Base-by-base conservation (phyloP, 2,329 filamentous ascomycete genomes). In the Colletotrichum sansevieriae region DNA sequence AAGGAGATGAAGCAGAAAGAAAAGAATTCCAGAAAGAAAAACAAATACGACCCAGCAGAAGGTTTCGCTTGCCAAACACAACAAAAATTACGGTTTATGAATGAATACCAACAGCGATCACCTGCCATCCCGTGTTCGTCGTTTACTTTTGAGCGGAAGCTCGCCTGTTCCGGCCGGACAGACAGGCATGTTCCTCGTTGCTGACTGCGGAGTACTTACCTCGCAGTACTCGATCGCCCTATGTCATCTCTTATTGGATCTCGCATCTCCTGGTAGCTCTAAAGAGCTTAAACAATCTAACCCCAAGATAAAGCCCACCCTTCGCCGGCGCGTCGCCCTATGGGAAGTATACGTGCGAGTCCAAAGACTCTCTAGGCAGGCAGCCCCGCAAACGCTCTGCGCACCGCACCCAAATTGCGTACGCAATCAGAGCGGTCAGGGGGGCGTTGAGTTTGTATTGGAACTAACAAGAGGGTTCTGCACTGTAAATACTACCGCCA, bases 231-330 rank as follows among this genome's bases (percentile, higher is more conserved):
- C 59, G 37, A 44, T 67, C 35, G 43, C 37, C 22, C 39, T 58
- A 54, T 58, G 52, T 52, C 60, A 29, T 44, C 52, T 64, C 52
- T 58, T 54, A 57, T 58, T 64, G 52, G 60, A 25, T 58, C 43
- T 22, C 35, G 9, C 33, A 25, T 29, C 41, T 56, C n/a, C 8
- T 25, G 18, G 39, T 47, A 47, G 4, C 51, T 13, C 37, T 9
- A 39, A 13, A 13, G 37, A 39, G 11, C 37, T 39, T 39, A 39
- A 39, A 4, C 35, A 13, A 39, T 39, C 35, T 11, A 10, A 13
- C 35, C 12, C 25, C 25, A 25, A 25, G 25, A 25, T 25, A 25
- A 4, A 25, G 25, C 25, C 25, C 25, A 25, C 25, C 3, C 25
- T 25, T 4, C 3, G 25, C 25, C 25, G 25, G 5, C 25, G 25